These are phyloP conservation scores for Aspergillus baeticus DNA, from an alignment of 495 filamentous ascomycete genomes.

Conservation along the genomic window DNA sequence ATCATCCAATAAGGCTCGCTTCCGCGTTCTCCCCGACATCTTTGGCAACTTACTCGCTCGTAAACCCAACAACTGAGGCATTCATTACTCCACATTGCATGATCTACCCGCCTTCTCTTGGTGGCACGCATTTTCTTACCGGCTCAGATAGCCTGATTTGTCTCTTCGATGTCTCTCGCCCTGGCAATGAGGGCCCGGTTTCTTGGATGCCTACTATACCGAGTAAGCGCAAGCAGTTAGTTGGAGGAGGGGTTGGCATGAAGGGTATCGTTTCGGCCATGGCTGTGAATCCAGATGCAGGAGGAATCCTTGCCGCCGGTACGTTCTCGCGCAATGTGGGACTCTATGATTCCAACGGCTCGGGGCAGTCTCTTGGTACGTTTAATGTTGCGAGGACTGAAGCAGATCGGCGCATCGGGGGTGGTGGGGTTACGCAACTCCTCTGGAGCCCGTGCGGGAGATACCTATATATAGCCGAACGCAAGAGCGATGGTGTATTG, in stretches of 20 bases:
- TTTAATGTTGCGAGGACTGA: constrained; percentile 52
- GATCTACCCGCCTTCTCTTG: constrained; percentile 54
- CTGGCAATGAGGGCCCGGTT: constrained; percentile 60
- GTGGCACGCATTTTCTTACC: constrained; percentile 63
- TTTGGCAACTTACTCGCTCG: constrained; percentile 65
- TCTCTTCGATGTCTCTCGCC: constrained; percentile 72
- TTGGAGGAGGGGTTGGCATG: constrained; percentile 74
- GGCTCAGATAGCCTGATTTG: constrained; percentile 73
- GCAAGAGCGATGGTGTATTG: constrained; percentile 68
- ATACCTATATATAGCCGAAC: constrained; percentile 86
- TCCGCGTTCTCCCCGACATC: constrained; percentile 50
- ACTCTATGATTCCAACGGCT: constrained; percentile 68
- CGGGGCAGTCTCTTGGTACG: constrained; percentile 64
- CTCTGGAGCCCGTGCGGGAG: constrained; percentile 82
- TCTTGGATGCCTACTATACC: constrained; percentile 68
- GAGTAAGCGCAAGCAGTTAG: constrained; percentile 66
- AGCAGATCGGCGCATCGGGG: constrained; percentile 48
- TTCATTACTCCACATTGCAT: constrained; percentile 77
- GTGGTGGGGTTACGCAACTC: constrained; percentile 71
- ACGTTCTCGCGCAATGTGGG: constrained; percentile 76
- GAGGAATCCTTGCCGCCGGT: constrained; percentile 73
- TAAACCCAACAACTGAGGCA: constrained; percentile 72
- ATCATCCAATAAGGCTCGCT: constrained; percentile 75
- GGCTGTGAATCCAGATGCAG: constrained; percentile 41
- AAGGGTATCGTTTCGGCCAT: constrained; percentile 78